phyloP scores from a whole-genome alignment of 2,329 filamentous ascomycete genomes.

The Dryadomyces quercivorus region DNA sequence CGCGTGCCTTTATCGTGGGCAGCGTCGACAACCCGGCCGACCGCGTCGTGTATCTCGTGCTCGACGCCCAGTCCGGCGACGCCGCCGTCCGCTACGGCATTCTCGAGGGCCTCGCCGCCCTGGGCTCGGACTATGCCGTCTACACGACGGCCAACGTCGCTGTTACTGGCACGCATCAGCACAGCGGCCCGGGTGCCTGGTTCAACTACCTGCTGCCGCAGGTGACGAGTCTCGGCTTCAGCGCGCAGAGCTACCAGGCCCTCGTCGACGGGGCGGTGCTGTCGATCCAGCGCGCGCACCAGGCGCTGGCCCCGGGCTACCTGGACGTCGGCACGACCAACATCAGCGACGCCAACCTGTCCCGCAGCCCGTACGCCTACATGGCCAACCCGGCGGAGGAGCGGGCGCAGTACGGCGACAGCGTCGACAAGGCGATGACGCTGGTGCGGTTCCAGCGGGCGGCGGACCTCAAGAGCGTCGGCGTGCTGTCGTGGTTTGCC shows the following conservation, averaged over 20 bases:
- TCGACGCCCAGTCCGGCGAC: conserved; percentile 81
- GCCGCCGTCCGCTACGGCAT: conserved; percentile 84
- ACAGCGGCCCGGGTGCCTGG: conserved; percentile 86
- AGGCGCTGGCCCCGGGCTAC: conserved; percentile 53
- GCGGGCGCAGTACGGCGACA: conserved; percentile 50
- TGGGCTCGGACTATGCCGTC: conserved; percentile 60
- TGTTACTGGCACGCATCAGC: conserved; percentile 84
- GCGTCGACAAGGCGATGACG: conserved; percentile 57
- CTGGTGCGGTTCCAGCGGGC: conserved; percentile 65
- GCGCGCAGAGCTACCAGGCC: conserved; percentile 75
- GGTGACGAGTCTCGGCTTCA: conserved; percentile 77
- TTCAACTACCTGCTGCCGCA: conserved; percentile 89
- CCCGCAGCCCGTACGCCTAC: conserved; percentile 80
- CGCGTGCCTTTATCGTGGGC: conserved; percentile 78
- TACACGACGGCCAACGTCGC: conserved; percentile 77
- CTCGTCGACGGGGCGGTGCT: conserved; percentile 77
- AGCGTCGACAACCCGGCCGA: conserved; percentile 52
- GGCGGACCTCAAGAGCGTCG: conserved; percentile 64
- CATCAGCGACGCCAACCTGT: conserved; percentile 69
- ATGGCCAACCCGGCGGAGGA: conserved; percentile 72
- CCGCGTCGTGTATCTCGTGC: conserved; percentile 74
- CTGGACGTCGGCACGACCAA: conserved; percentile 59
- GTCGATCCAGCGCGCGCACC: conserved; percentile 73
- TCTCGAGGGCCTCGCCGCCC: conserved; percentile 53
- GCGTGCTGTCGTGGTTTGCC: conserved; percentile 80